A percentile compares a stretch with the other conserved stretches of the same genome.
These are phyloP conservation scores for Saccharomycopsis fodiens DNA, from an alignment of 805 yeast genomes.

Conservation along the genomic window DNA sequence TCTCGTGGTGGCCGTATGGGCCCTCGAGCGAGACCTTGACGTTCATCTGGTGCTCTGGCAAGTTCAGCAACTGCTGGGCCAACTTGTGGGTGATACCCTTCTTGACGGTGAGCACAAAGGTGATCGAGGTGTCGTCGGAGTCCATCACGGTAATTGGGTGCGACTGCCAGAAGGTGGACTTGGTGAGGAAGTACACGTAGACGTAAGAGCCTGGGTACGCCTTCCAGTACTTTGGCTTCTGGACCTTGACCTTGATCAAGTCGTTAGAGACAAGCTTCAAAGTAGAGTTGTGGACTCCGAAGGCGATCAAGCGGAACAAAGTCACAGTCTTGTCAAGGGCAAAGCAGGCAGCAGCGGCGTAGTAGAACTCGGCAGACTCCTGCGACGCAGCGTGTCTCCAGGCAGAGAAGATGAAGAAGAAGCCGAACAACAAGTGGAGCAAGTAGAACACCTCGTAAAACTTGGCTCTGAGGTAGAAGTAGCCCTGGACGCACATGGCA, in stretches of 20 bases:
- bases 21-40: constrained; percentile 47
- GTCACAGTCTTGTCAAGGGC: constrained; percentile 35
- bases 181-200: constrained; percentile 49
- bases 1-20: constrained; percentile 46
- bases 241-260: constrained; percentile 39
- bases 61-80: constrained; percentile 24
- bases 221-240: constrained; percentile 40
- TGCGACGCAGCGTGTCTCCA: constrained; percentile 36
- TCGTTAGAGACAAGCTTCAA: constrained; percentile 30
- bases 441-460: constrained; percentile 36
- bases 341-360: constrained; percentile 38
- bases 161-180: constrained; percentile 54
- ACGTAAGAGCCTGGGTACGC: constrained; percentile 49
- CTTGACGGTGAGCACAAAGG: constrained; percentile 43
- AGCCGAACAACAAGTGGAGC: constrained; percentile 35
- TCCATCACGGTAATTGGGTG: constrained; percentile 64
- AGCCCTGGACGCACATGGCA: constrained; percentile 30
- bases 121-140: constrained; percentile 33
- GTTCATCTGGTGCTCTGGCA: constrained; percentile 23
- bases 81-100: constrained; percentile 47
- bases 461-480: constrained; percentile 30
- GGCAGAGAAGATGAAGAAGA: constrained; percentile 33
- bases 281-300: constrained; percentile 26
- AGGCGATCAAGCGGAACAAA: constrained; percentile 20
- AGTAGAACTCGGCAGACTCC: constrained; percentile 30